Evolutionary conservation across 805 yeast species (phyloP), one percentile per base, ranked within the genome.

Genomic region (Candida ponderosae): DNA sequence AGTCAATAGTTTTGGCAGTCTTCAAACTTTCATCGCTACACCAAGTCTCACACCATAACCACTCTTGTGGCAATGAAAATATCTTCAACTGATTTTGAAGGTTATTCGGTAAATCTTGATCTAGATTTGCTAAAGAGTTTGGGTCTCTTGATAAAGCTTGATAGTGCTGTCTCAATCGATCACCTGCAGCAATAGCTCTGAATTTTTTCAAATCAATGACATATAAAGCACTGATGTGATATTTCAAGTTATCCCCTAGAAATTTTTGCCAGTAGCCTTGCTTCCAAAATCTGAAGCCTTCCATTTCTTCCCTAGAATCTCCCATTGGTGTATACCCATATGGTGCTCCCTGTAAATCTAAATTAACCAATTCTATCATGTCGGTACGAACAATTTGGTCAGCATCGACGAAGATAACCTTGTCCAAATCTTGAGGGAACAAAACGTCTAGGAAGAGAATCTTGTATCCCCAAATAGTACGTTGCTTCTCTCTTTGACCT

Each of bases 31-130:
- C 81, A 44, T 79, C 84, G 23, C 78, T 68, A 56, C 95, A 84
- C 95, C 95, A 86, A 0, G 95, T 86, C 52, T 86, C 95, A 60
- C 95, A 87, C 95, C 95, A 87, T 29, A 85, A 62, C 94, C 95
- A 86, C 32, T 84, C 89, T 46, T 80, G 80, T 4, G 87, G 84
- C 32, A 86, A 63, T 8, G 93, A 79, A 50, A 65, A 72, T 16
- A 87, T 87, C 35, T 79, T 81, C 23, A 90, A 57, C 21, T 59
- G 56, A 18, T 65, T 49, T 57, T 93, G 97, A 47, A 89, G 47
- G 52, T 85, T 84, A 58, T 90, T 93, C n/a, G 96, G 88, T 42
- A 90, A 68, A 54, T 93, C 97, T 55, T 90, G 97, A 54, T 88
- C 97, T 41, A 89, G 68, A 50, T 86, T 87, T 10, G 86, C 71